Percentiles rank a stretch among this genome's conserved stretches.
Conservation (phyloP, 176 grass and related monocot species). For the Oryza coarctata region DNA sequence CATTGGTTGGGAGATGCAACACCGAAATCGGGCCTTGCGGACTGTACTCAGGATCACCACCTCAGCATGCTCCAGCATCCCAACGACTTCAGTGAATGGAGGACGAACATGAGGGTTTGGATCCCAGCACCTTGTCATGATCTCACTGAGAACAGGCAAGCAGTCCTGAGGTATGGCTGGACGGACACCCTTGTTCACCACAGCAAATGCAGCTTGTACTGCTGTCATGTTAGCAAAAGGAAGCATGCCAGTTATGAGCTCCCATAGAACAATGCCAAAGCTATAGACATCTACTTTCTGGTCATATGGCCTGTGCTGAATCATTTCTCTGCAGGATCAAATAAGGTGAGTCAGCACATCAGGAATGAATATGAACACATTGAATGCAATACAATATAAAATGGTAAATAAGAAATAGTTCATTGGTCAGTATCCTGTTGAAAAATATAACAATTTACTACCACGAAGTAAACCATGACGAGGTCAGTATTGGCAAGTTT, state of each 20-base stretch:
- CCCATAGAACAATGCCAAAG: slow-evolving; percentile 54
- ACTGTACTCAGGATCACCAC: slow-evolving; percentile 49
- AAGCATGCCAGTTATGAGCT: slow-evolving; percentile 50
- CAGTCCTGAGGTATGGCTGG: slow-evolving; percentile 49
- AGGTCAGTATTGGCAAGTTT: neutral
- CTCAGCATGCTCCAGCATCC: slow-evolving; percentile 51
- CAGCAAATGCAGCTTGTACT: slow-evolving; percentile 49
- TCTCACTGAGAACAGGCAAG: slow-evolving; percentile 38
- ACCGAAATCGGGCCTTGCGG: slow-evolving; percentile 54
- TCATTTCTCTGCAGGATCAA: slow-evolving; percentile 45
- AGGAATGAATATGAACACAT: neutral
- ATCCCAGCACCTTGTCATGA: slow-evolving; percentile 57
- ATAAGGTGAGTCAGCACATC: neutral
- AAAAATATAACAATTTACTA: neutral
- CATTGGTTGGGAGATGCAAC: slow-evolving; percentile 55
- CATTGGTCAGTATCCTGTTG: neutral
- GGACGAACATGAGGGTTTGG: slow-evolving; percentile 49
- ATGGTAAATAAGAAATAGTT: neutral
- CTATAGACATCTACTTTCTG: slow-evolving; percentile 57
- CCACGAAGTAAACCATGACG: neutral
- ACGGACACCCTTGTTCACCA: slow-evolving; percentile 52
- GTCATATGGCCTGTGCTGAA: slow-evolving; percentile 54
- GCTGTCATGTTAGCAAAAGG: slow-evolving; percentile 52
- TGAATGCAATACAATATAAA: neutral
- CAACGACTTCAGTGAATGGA: slow-evolving; percentile 42